Evolutionary conservation across 169 alveolate species (phyloP).

Genomic region (Babesia gibsoni): DNA sequence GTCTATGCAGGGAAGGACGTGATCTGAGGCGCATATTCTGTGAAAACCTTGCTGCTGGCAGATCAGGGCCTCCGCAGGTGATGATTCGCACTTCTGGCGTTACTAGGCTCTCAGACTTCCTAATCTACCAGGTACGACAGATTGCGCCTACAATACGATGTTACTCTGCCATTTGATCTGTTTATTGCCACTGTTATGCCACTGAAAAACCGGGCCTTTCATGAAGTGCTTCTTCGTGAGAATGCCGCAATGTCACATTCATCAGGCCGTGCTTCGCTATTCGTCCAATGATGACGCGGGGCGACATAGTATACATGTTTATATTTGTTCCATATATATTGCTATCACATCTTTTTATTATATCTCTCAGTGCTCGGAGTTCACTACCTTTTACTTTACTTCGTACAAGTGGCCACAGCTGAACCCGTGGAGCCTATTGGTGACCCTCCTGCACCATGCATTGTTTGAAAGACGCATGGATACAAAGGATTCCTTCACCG

Average conservation of each 20-base stretch:
- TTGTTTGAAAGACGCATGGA: conserved; percentile 37
- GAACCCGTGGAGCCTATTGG: conserved; percentile 58
- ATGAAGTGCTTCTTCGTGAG: too few relatives aligned
- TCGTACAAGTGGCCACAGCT: conserved; percentile 73
- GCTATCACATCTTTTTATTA: neutral
- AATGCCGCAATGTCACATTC: too few relatives aligned
- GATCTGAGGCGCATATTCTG: conserved; percentile 31
- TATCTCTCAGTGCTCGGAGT: conserved; percentile 69
- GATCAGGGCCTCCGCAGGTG: conserved; percentile 79
- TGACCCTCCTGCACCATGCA: conserved; percentile 66
- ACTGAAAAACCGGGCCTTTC: too few relatives aligned
- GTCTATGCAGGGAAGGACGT: conserved; percentile 8
- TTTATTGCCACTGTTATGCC: too few relatives aligned
- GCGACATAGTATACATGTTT: too few relatives aligned
- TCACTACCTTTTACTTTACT: conserved; percentile 70
- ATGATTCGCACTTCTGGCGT: conserved; percentile 88
- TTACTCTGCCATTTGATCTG: too few relatives aligned
- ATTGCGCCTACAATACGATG: too few relatives aligned
- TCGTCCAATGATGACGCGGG: too few relatives aligned
- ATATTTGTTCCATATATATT: too few relatives aligned
- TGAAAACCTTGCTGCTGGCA: conserved; percentile 65
- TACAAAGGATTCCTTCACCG: neutral
- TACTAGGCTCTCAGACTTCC: conserved; percentile 84
- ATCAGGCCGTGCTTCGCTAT: too few relatives aligned
- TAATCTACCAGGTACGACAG: conserved; percentile 77